Base-by-base conservation (phyloP, 179 eudicot species). In the Drosera spatulata region DNA sequence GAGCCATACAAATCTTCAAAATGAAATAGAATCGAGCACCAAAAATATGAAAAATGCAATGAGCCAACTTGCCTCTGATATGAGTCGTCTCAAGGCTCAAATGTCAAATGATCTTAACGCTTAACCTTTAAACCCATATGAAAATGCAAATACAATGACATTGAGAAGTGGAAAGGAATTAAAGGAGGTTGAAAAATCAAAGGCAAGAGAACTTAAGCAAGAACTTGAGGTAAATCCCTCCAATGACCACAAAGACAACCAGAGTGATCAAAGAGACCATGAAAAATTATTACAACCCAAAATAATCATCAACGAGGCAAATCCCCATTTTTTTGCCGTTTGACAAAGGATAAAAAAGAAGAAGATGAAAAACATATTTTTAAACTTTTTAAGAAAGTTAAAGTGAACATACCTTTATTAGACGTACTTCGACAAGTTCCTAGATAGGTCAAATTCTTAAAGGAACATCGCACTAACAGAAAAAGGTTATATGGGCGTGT, bases 401-500 rank as follows among this genome's bases (percentile, higher is more conserved):
- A n/a, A n/a, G n/a, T n/a, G n/a, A n/a, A n/a, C n/a, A n/a, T n/a
- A n/a, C n/a, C 62, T 50, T 58, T 65, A 9, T 49, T 10, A 7
- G 55, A 57, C 3, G 55, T 48, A 3, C 5, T 55, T 7, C 7
- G 3, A 7, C 58, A 66, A 37, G 37, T 66, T 41, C 62, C 56
- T 5, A 11, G 7, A 1, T 65, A 58, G 41, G 56, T 50, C 2
- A 54, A 63, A 39, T 63, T 64, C 15, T 22, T 64, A n/a, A 55
- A 64, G 54, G 67, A 64, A 0, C 55, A 55, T 13, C 38, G 45
- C 0, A 12, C 67, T 11, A 64, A 55, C 6, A 64, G 56, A 43
- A 55, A 33, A 5, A 55, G n/a, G 7, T 39, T 64, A 3, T 60
- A 40, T 7, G 67, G 56, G 2, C 38, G 8, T 8, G 54, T 55